phyloP scores from a whole-genome alignment of 2,329 filamentous ascomycete genomes.

The Malbranchea zuffiana region DNA sequence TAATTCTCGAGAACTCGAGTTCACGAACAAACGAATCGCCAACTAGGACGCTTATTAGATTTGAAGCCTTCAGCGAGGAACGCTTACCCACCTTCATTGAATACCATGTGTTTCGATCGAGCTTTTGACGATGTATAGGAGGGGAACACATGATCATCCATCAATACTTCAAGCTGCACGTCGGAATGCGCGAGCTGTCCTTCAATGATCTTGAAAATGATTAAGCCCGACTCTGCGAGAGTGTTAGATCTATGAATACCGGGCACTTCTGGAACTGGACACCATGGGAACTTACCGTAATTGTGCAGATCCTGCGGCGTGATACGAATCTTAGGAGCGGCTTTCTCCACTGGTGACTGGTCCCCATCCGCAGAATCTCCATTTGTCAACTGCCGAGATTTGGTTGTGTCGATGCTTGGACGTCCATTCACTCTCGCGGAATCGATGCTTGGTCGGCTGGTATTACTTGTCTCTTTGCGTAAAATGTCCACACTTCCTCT shows the following conservation, averaged over 20 bases:
- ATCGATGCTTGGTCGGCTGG: slow-evolving; percentile 7
- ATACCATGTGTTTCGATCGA: slow-evolving; percentile 55
- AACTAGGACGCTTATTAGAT: slow-evolving; percentile 35
- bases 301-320: slow-evolving; percentile 68
- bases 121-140: slow-evolving; percentile 74
- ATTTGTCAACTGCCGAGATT: slow-evolving; percentile 30
- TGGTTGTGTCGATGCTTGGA: slow-evolving; percentile 23
- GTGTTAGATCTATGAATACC: slow-evolving; percentile 25
- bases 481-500: slow-evolving; percentile 15
- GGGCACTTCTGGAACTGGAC: not conserved
- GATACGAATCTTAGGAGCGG: slow-evolving; percentile 65
- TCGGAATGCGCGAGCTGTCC: slow-evolving; percentile 68
- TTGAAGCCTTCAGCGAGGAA: not conserved
- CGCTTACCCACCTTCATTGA: slow-evolving; percentile 63
- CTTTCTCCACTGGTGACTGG: slow-evolving; percentile 33
- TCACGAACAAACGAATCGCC: slow-evolving; percentile 94
- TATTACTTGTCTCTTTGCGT: slow-evolving; percentile 14
- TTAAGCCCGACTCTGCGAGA: slow-evolving; percentile 64
- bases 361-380: slow-evolving; percentile 39
- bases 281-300: slow-evolving; percentile 47
- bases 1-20: slow-evolving; percentile 90
- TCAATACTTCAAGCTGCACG: slow-evolving; percentile 72
- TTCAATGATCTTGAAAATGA: slow-evolving; percentile 91
- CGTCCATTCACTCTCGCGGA: slow-evolving; percentile 18
- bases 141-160: slow-evolving; percentile 90